Evolutionary conservation across 2,329 filamentous ascomycete genomes (phyloP).

Genomic region (Aspergillus costaricaensis): DNA sequence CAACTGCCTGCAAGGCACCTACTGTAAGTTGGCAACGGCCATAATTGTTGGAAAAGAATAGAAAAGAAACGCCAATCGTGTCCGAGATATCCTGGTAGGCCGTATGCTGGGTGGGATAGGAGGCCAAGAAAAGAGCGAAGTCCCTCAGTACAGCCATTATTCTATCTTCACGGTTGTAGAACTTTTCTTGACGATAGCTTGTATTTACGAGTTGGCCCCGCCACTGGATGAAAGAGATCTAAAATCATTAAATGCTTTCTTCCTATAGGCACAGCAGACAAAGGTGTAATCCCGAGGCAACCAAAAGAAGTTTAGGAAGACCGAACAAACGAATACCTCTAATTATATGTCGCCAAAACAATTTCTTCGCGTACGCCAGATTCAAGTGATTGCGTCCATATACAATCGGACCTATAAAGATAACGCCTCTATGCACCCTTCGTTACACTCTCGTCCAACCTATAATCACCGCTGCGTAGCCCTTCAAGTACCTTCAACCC

Average conservation of each 20-base stretch:
- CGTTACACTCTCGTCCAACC: constrained; percentile 46
- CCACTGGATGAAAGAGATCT: background rate
- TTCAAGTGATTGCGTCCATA: background rate
- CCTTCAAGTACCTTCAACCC: constrained; percentile 60
- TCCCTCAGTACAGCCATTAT: background rate
- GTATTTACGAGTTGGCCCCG: background rate
- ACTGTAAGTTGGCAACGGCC: too few species aligned
- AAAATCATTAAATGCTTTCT: background rate
- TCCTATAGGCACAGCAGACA: background rate
- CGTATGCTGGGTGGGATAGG: too few species aligned
- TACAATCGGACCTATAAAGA: constrained; percentile 12
- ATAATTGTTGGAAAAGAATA: too few species aligned
- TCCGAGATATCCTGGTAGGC: too few species aligned
- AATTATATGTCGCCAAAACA: background rate
- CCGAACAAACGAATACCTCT: background rate
- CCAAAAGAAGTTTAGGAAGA: background rate
- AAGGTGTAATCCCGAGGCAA: background rate
- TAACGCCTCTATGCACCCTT: constrained; percentile 28
- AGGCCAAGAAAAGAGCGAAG: too few species aligned
- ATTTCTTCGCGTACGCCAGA: background rate
- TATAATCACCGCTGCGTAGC: constrained; percentile 55
- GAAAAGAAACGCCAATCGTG: too few species aligned
- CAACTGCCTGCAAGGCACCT: too few species aligned
- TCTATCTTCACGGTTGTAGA: background rate
- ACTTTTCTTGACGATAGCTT: background rate